Percentiles rank a stretch among this genome's conserved stretches.
phyloP scores from a whole-genome alignment of 192 early-diverging fungal species.

The Podila minutissima region DNA sequence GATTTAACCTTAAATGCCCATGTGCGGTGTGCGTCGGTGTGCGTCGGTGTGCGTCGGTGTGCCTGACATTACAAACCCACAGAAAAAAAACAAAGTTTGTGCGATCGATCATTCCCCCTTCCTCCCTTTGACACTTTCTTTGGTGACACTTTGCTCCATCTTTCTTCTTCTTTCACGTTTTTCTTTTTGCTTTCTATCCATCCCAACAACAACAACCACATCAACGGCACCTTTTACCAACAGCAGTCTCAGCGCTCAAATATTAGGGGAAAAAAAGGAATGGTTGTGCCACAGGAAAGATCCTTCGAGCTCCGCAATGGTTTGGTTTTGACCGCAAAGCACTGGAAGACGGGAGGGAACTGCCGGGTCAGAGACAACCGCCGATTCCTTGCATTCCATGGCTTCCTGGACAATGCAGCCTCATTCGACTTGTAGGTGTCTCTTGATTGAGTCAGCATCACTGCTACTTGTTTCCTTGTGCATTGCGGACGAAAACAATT shows the following conservation, averaged over 20 bases:
- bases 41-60: too few species aligned
- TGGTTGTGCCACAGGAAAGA: conserved; percentile 10
- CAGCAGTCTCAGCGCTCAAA: too few species aligned
- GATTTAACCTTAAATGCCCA: not conserved
- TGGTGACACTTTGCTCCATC: not conserved
- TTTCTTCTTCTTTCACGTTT: not conserved
- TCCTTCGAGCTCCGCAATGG: conserved; percentile 33
- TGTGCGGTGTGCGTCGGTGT: not conserved
- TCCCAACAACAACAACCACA: not conserved
- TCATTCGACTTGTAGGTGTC: conserved; percentile 36
- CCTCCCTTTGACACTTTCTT: not conserved
- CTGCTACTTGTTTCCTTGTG: not conserved
- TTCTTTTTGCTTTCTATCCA: not conserved
- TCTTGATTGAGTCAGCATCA: not conserved
- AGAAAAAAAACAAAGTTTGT: not conserved
- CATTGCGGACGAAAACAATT: not conserved
- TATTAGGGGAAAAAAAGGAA: too few species aligned
- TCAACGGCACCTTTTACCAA: too few species aligned
- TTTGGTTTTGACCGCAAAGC: conserved; percentile 20
- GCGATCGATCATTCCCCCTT: not conserved
- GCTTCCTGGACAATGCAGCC: conserved; percentile 40
- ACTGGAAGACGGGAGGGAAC: conserved; percentile 27
- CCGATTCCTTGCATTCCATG: conserved; percentile 48
- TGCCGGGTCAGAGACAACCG: conserved; percentile 14
- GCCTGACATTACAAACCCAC: too few species aligned